phyloP scores from a whole-genome alignment of 257 asterid species.

The Nicotiana knightiana region DNA sequence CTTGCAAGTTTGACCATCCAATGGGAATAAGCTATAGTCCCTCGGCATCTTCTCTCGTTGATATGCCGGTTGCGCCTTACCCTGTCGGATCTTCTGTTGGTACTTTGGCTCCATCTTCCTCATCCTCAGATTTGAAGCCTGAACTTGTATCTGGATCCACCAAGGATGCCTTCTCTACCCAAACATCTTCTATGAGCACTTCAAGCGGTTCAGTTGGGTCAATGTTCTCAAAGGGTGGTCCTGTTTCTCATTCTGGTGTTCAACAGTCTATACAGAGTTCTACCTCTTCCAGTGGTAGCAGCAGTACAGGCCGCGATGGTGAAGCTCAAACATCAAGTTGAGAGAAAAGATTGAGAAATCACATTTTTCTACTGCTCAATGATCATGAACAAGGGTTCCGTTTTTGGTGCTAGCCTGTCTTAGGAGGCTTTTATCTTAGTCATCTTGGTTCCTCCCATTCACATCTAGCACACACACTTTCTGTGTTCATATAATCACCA shows the following conservation, averaged over 20 bases:
- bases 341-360: slow-evolving; percentile 15
- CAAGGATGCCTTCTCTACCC: slow-evolving; percentile 30
- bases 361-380: slow-evolving; percentile 6
- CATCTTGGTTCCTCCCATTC: slow-evolving; percentile 27
- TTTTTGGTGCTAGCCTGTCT: slow-evolving; percentile 34
- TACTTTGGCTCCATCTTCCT: slow-evolving; percentile 53
- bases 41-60: slow-evolving; percentile 61
- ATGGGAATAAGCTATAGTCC: slow-evolving; percentile 60
- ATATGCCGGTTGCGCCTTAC: slow-evolving; percentile 65
- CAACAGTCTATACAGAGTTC: slow-evolving; percentile 36
- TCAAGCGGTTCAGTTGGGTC: slow-evolving; percentile 43
- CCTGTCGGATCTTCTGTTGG: slow-evolving; percentile 50
- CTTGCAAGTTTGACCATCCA: slow-evolving; percentile 68
- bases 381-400: not conserved
- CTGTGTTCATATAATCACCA: slow-evolving; percentile 9
- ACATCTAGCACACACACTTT: slow-evolving; percentile 17
- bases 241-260: slow-evolving; percentile 25
- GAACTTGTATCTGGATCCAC: slow-evolving; percentile 31
- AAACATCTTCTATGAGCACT: slow-evolving; percentile 36
- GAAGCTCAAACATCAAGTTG: slow-evolving; percentile 48
- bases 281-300: slow-evolving; percentile 24
- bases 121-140: slow-evolving; percentile 49
- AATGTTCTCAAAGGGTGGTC: slow-evolving; percentile 34
- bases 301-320: slow-evolving; percentile 27
- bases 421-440: slow-evolving; percentile 21